These are phyloP conservation scores for Myriosclerotinia duriaeana DNA, from an alignment of 2,329 filamentous ascomycete species.

Conservation along the genomic window DNA sequence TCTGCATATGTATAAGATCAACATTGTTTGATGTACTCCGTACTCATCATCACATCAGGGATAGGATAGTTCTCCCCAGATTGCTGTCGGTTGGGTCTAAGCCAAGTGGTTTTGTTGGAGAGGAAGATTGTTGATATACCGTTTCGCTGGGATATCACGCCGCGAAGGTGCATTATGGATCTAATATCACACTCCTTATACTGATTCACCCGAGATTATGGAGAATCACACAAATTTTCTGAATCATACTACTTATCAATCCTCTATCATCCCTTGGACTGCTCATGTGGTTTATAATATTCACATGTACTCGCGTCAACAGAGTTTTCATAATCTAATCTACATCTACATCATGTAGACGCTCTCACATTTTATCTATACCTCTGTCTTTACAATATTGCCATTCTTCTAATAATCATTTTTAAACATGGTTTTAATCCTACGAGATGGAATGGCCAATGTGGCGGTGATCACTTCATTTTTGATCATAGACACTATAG, in stretches of 20 bases:
- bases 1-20: background rate
- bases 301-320: background rate
- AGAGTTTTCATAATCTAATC: background rate
- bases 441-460: constrained; percentile 10
- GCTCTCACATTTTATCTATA: background rate
- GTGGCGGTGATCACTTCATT: constrained; percentile 8
- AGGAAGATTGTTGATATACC: background rate
- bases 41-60: background rate
- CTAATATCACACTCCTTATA: background rate
- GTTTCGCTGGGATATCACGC: background rate
- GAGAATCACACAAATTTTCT: background rate
- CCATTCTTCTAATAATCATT: too few species aligned
- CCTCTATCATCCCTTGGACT: background rate
- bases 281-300: constrained; percentile 7
- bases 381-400: background rate
- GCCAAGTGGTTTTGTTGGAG: background rate
- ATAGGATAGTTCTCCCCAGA: background rate
- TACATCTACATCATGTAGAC: constrained; percentile 10
- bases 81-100: background rate
- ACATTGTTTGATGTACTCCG: background rate
- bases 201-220: constrained; percentile 8
- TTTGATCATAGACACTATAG: constrained; percentile 11
- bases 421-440: constrained; percentile 4
- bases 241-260: background rate
- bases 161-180: constrained; percentile 6